A percentile compares a stretch with the other conserved stretches of the same genome.
Conservation (phyloP, 257 asterid genomes). For the Catharanthus roseus region DNA sequence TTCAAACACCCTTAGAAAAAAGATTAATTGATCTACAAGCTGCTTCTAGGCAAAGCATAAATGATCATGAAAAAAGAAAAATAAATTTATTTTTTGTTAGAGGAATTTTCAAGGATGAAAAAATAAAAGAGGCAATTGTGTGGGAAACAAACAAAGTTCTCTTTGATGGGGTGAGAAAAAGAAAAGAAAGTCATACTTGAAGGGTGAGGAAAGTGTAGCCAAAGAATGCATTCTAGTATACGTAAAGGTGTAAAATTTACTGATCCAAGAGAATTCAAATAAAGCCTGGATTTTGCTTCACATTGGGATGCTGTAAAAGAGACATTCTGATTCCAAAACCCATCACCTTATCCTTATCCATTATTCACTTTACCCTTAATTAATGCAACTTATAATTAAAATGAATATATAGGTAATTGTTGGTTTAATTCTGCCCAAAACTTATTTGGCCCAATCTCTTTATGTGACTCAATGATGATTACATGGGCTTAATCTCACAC, state of each 20-base stretch:
- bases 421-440: too few species aligned
- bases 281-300: slow-evolving; percentile 9
- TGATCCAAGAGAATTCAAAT: too few species aligned
- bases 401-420: too few species aligned
- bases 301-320: slow-evolving; percentile 6
- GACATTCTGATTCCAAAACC: slow-evolving; percentile 1
- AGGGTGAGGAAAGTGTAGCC: slow-evolving; percentile 12
- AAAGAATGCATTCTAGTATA: not conserved
- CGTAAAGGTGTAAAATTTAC: slow-evolving; percentile 15
- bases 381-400: too few species aligned
- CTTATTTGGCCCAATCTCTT: too few species aligned
- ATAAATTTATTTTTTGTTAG: too few species aligned
- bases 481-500: too few species aligned
- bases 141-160: not conserved
- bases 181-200: slow-evolving; percentile 1
- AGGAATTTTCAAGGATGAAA: too few species aligned
- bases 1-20: not conserved
- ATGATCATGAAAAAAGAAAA: not conserved
- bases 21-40: slow-evolving; percentile 16
- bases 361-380: too few species aligned
- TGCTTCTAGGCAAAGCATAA: slow-evolving; percentile 7
- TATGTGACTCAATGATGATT: too few species aligned
- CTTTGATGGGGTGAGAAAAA: too few species aligned
- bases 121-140: not conserved
- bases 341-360: too few species aligned